phyloP scores from a whole-genome alignment of 257 asterid species.

The Perilla frutescens region DNA sequence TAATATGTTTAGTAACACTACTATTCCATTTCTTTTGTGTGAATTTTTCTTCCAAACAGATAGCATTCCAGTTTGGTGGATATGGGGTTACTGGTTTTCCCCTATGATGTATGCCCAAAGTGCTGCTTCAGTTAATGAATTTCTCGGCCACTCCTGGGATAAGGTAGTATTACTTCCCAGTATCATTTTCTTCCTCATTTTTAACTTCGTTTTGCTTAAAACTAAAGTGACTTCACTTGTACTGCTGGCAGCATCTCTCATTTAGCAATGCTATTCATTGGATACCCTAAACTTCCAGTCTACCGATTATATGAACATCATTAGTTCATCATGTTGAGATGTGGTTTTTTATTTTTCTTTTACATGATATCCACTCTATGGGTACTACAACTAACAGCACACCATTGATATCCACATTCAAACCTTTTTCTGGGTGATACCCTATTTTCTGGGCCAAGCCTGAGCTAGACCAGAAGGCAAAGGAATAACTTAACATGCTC shows the following conservation, averaged over 20 bases:
- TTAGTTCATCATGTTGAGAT: not conserved
- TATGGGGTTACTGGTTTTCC: conserved; percentile 97
- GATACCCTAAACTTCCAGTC: conserved; percentile 11
- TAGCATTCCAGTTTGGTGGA: conserved; percentile 91
- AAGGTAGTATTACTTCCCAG: conserved; percentile 41
- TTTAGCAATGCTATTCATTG: not conserved
- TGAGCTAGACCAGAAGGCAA: not conserved
- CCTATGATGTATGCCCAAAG: conserved; percentile 95
- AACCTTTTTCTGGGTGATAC: too few species aligned
- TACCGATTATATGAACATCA: not conserved
- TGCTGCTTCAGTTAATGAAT: conserved; percentile 88
- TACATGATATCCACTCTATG: not conserved
- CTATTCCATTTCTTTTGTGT: conserved; percentile 22
- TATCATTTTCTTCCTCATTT: conserved; percentile 10
- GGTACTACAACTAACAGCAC: not conserved
- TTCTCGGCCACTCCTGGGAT: conserved; percentile 85
- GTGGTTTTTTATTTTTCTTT: too few species aligned
- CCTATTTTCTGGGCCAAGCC: conserved; percentile 2
- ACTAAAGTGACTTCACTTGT: not conserved
- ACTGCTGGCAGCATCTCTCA: not conserved
- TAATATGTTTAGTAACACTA: conserved; percentile 7
- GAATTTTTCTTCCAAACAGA: conserved; percentile 46
- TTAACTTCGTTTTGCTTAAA: not conserved
- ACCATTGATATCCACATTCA: not conserved
- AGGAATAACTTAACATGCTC: not conserved